Percentiles rank a stretch among this genome's conserved stretches.
These are phyloP conservation scores for Xylariales sp. DNA, from an alignment of 2,329 filamentous ascomycete genomes.

Conservation along the genomic window DNA sequence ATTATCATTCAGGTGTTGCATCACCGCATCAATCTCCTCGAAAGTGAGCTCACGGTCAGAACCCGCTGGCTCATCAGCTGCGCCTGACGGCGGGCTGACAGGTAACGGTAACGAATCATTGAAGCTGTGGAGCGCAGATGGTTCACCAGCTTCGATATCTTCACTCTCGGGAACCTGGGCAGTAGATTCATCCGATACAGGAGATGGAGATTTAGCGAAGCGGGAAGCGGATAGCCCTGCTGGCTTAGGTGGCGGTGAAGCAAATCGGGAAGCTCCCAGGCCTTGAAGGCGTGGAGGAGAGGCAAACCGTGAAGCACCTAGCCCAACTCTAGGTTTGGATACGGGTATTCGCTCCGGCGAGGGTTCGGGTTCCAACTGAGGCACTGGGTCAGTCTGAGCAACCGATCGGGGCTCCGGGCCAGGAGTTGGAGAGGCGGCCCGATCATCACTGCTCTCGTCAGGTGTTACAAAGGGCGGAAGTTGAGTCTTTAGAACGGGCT, in stretches of 20 bases:
- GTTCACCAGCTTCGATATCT: conserved; percentile 12
- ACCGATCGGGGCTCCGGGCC: conserved; percentile 21
- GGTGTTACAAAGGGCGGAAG: conserved; percentile 18
- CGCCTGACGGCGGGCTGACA: conserved; percentile 25
- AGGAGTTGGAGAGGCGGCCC: conserved; percentile 28
- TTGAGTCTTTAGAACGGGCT: conserved; percentile 22
- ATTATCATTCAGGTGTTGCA: conserved; percentile 75
- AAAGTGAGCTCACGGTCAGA: conserved; percentile 49
- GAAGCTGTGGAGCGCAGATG: conserved; percentile 26
- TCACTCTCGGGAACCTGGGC: conserved; percentile 7
- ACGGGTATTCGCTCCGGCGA: conserved; percentile 16
- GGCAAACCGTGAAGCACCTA: conserved; percentile 29
- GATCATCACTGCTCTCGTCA: conserved; percentile 24
- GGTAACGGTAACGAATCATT: conserved; percentile 24
- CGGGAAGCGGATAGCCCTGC: conserved; percentile 40
- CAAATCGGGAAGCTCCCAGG: conserved; percentile 45
- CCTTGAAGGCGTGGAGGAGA: conserved; percentile 31
- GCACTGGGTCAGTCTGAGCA: conserved; percentile 12
- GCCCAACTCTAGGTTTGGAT: conserved; percentile 16
- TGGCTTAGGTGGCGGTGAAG: conserved; percentile 37
- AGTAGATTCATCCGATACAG: conserved; percentile 21
- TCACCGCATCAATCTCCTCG: conserved; percentile 87
- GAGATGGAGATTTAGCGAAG: conserved; percentile 38
- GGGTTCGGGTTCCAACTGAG: conserved; percentile 5
- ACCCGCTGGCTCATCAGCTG: conserved; percentile 17